These are phyloP conservation scores for Eutypa lata DNA, from an alignment of 2,329 filamentous ascomycete species.

Conservation along the genomic window DNA sequence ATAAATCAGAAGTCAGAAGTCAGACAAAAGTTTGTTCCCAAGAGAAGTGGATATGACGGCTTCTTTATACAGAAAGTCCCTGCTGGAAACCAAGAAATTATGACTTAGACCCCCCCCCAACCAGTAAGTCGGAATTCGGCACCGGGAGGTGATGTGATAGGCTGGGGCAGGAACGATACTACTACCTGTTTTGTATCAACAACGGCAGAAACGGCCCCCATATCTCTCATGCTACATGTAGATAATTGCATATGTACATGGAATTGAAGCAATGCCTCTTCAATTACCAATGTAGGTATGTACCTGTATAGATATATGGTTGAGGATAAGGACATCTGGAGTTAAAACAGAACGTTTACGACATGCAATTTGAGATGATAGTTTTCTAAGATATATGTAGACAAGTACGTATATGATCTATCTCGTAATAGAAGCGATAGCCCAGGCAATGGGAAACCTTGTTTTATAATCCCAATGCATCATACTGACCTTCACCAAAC, in stretches of 20 bases:
- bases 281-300: too few relatives aligned
- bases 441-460: not conserved
- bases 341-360: too few relatives aligned
- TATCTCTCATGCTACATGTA: not conserved
- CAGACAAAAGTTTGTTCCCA: not conserved
- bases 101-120: not conserved
- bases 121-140: conserved; percentile 1
- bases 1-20: not conserved
- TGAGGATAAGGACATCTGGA: too few relatives aligned
- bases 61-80: not conserved
- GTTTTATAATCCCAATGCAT: conserved; percentile 30
- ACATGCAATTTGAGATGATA: too few relatives aligned
- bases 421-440: too few relatives aligned
- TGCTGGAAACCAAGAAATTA: not conserved
- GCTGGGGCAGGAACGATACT: not conserved
- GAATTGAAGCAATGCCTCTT: too few relatives aligned
- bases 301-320: too few relatives aligned
- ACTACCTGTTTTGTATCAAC: not conserved
- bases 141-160: not conserved
- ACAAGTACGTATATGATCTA: too few relatives aligned
- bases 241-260: not conserved
- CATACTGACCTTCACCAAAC: conserved; percentile 24
- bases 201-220: not conserved
- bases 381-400: not conserved
- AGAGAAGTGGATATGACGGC: not conserved